Evolutionary conservation across 2,329 filamentous ascomycete species (phyloP), one percentile per base, ranked within the genome.

Genomic region (Aspergillus sp.): DNA sequence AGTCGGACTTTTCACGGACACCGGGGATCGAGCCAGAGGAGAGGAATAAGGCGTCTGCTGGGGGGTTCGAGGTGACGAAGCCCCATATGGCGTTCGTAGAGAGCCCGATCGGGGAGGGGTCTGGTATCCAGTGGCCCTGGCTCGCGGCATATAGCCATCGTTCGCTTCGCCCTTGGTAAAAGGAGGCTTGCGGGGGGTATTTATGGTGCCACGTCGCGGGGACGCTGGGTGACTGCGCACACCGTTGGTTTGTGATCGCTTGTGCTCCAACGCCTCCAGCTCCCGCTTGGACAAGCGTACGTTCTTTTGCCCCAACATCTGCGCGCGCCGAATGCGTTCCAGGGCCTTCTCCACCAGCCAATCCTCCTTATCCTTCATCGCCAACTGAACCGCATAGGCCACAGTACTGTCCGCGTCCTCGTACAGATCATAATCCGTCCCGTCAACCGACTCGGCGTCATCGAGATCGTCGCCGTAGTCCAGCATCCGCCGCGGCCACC

Each of bases 281-380:
- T 96, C 92, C 49, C 88, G 84, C 64, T 86, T 82, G 61, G 82
- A 90, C 57, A 97, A 80, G 67, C 86, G 88, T 51, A 96, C 89
- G 52, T 95, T 89, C 42, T 81, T 78, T 70, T 86, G 87, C 57
- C 91, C 91, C 64, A 84, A 84, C 57, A 83, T 83, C 67, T 89
- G 85, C 14, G 92, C 90, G 59, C 85, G 82, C 58, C 86, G 83
- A 66, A 96, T 95, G 60, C 90, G 87, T 62, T 86, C 84, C 70
- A 95, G 75, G 38, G 92, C 92, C 58, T 84, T 84, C 59, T 91
- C 86, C 58, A 94, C 84, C 61, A 95, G 73, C 57, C 82, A 80
- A 60, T 93, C 87, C 67, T 95, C 90, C 61, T 82, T 82, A 52
- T 89, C 84, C 62, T 77, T 76, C 59, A 82, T 77, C 53, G 81